phyloP scores from a whole-genome alignment of 257 asterid species.

The Nyctanthes arbortristis region DNA sequence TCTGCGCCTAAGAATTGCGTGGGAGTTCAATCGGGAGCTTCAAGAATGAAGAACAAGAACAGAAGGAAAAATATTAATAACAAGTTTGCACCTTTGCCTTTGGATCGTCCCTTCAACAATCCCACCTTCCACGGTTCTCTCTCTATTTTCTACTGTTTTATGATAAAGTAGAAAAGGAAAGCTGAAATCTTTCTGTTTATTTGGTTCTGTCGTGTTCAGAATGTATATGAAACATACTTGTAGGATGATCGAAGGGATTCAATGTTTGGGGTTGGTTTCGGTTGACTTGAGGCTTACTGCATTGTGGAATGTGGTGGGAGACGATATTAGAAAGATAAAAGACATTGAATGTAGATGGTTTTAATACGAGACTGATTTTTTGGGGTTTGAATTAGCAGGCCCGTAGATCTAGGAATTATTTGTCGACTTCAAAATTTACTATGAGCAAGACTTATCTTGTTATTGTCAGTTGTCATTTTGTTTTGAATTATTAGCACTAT shows the following conservation, averaged over 20 bases:
- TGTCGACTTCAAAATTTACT: not conserved
- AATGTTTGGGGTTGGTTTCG: not conserved
- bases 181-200: not conserved
- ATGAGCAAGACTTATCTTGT: not conserved
- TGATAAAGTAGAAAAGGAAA: not conserved
- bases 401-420: not conserved
- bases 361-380: not conserved
- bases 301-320: not conserved
- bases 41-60: slow-evolving; percentile 50
- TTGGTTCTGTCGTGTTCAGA: too few species aligned
- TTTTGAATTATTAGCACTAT: not conserved
- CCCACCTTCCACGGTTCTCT: slow-evolving; percentile 55
- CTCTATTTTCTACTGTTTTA: too few species aligned
- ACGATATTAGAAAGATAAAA: not conserved
- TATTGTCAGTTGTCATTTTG: not conserved
- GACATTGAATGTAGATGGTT: not conserved
- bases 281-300: not conserved
- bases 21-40: slow-evolving; percentile 46
- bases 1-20: slow-evolving; percentile 69
- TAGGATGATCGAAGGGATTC: too few species aligned
- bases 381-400: not conserved
- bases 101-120: slow-evolving; percentile 53
- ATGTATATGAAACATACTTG: not conserved
- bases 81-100: slow-evolving; percentile 55
- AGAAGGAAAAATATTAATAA: slow-evolving; percentile 50